Evolutionary conservation across 495 filamentous ascomycete species (phyloP), one percentile per base, ranked within the genome.

Genomic region (Cetradonia linearis): DNA sequence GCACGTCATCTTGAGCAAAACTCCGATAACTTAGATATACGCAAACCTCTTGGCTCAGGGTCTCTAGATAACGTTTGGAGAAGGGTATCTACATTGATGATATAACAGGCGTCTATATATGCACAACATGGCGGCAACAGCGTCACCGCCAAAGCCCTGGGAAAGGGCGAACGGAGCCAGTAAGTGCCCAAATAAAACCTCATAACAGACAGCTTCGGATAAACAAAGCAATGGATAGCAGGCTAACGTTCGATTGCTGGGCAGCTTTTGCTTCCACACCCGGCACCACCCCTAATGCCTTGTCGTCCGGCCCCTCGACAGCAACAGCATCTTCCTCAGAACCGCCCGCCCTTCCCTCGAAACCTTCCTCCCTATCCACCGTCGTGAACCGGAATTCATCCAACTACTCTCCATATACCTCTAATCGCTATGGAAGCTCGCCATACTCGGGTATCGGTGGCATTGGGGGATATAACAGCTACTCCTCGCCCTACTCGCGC

Each of bases 131-230:
- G 47, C 58, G 10, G 46, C 61, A 14, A 70, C 67, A 77, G 81
- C 83, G 64, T 92, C 91, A 74, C 92, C 92, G 66, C 92, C 92
- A 38, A 97, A 97, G 74, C 92, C 92, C 23, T 97, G 92, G 92
- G 92, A 97, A 74, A 82, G 84, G 70, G 80, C 82, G 59, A 86
- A 88, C 70, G 81, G 79, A 61, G 74, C 81, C 66, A 71, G 79
- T 76, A 71, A 71, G 65, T 72, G 77, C 84, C 49, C 38, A 33
- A 23, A 46, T 59, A 28, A 50, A 33, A 9, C 42, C 18, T 38
- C 31, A 54, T 13, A 8, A 36, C 31, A 18, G 28, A 58, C n/a
- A 18, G 10, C n/a, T 14, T 25, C 25, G 20, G 7, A 42, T 25
- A 20, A 36, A 46, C 3, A 20, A 25, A 10, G 23, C 28, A 23